Percentiles rank a stretch among this genome's conserved stretches.
Conservation (phyloP, 345 rosid species). For the Conringia planisiliqua region DNA sequence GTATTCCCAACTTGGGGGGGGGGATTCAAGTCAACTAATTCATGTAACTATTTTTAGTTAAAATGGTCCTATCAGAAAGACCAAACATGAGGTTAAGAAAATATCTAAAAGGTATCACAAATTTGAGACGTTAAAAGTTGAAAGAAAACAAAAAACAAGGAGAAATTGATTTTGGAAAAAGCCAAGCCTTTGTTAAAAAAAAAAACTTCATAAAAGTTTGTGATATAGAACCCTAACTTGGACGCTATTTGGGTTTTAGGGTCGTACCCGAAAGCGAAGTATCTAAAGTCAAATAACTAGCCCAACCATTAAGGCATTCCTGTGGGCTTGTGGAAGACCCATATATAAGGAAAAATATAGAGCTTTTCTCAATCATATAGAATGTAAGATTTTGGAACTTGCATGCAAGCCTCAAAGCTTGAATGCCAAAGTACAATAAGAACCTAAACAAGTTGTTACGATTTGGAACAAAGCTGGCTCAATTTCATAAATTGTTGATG, state of each 20-base stretch:
- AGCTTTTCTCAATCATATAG: background rate
- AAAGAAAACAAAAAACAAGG: background rate
- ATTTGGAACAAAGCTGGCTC: background rate
- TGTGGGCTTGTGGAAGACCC: background rate
- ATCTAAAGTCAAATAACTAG: background rate
- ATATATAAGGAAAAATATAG: background rate
- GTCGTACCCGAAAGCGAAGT: background rate
- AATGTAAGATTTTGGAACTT: background rate
- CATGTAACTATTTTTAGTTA: background rate
- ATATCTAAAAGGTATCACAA: background rate
- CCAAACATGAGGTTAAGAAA: background rate
- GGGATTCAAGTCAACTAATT: background rate
- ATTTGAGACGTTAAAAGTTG: background rate
- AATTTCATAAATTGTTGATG: background rate
- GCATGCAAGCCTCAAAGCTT: background rate
- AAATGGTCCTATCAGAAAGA: too few species aligned
- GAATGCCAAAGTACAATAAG: background rate
- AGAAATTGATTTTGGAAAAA: background rate
- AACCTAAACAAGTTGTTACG: background rate
- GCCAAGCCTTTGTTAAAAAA: too few species aligned
- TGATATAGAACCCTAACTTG: background rate
- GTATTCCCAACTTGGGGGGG: too few species aligned
- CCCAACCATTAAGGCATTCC: background rate
- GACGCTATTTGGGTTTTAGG: background rate
- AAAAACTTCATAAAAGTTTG: background rate